These are phyloP conservation scores for Daldinia vernicosa DNA, from an alignment of 495 filamentous ascomycete species.

Conservation along the genomic window DNA sequence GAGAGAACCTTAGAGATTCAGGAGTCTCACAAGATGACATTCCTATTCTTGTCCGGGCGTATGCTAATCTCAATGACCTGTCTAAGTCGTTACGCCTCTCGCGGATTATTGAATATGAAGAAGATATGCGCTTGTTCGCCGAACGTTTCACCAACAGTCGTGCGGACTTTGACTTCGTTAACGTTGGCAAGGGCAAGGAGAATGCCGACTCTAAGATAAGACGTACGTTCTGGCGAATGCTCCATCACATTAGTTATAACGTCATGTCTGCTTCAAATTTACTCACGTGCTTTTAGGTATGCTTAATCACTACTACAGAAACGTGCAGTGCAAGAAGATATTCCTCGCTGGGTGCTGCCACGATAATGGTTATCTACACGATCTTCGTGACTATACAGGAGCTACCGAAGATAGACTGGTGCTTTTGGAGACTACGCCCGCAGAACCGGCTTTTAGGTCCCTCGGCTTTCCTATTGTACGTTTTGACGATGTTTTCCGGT, in stretches of 20 bases:
- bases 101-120: conserved; percentile 42
- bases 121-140: conserved; percentile 44
- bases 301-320: conserved; percentile 48
- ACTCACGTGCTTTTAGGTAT: conserved; percentile 34
- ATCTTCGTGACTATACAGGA: conserved; percentile 46
- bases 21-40: conserved; percentile 41
- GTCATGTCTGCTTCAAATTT: neutral
- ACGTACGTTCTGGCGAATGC: conserved; percentile 30
- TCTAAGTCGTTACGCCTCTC: conserved; percentile 45
- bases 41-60: conserved; percentile 47
- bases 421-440: conserved; percentile 47
- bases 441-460: conserved; percentile 43
- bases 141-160: conserved; percentile 47
- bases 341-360: conserved; percentile 47
- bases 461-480: conserved; percentile 46
- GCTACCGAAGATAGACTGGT: conserved; percentile 27
- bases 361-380: conserved; percentile 48
- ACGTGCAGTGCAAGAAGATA: conserved; percentile 46
- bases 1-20: conserved; percentile 40
- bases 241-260: neutral
- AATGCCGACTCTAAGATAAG: conserved; percentile 48
- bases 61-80: conserved; percentile 48
- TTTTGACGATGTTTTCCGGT: conserved; percentile 46
- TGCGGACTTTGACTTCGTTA: conserved; percentile 48
- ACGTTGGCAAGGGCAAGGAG: conserved; percentile 49